Percentiles rank a stretch among this genome's conserved stretches.
These are phyloP conservation scores for Teratosphaeria pseudoeucalypti DNA, from an alignment of 2,329 filamentous ascomycete species.

Conservation along the genomic window DNA sequence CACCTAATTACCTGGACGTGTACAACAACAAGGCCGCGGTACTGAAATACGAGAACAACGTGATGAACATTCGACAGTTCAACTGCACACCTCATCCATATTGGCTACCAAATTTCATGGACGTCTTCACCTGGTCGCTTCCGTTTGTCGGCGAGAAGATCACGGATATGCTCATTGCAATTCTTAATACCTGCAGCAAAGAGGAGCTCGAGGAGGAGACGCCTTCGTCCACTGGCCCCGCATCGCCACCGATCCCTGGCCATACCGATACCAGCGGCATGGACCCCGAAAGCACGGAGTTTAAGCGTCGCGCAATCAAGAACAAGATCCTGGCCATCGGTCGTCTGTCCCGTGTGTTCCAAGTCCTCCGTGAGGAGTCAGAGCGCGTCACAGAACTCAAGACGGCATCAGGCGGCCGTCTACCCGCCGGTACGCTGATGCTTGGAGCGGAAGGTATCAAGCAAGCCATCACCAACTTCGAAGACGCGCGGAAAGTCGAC, in stretches of 20 bases:
- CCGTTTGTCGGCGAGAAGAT: constrained; percentile 98
- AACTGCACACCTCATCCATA: constrained; percentile 99
- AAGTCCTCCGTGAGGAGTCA: constrained; percentile 92
- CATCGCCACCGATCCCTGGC: constrained; percentile 57
- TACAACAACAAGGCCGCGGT: constrained; percentile 99
- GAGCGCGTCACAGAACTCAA: constrained; percentile 96
- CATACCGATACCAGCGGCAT: constrained; percentile 25
- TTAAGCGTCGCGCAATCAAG: constrained; percentile 93
- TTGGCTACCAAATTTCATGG: constrained; percentile 99
- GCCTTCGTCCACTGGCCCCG: constrained; percentile 60
- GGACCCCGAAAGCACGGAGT: constrained; percentile 82
- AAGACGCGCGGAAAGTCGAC: constrained; percentile 94
- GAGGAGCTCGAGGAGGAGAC: constrained; percentile 87
- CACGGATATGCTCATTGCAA: constrained; percentile 98
- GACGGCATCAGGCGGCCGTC: constrained; percentile 82
- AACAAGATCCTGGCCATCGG: constrained; percentile 99
- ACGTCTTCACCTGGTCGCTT: constrained; percentile 99
- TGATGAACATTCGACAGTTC: constrained; percentile 99
- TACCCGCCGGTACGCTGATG: constrained; percentile 95
- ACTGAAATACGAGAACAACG: constrained; percentile 98
- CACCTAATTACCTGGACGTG: constrained; percentile 95
- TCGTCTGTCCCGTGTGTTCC: constrained; percentile 92
- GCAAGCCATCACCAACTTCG: constrained; percentile 92
- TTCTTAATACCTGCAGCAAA: constrained; percentile 97
- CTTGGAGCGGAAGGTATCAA: constrained; percentile 96